These are phyloP conservation scores for Geranium incanum DNA, from an alignment of 441 rosid species.

Conservation along the genomic window DNA sequence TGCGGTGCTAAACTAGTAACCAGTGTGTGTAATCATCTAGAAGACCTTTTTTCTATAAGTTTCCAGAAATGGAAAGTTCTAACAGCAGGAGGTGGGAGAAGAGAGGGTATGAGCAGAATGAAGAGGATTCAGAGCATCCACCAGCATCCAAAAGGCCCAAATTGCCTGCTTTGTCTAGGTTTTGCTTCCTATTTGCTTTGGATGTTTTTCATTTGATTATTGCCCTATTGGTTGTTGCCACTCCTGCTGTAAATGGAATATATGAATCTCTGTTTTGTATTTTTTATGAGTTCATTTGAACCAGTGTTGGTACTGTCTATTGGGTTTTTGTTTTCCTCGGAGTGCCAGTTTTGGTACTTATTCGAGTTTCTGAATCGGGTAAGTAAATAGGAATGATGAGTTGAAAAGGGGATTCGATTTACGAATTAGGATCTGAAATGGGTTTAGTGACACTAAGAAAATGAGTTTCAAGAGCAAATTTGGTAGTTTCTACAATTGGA, in stretches of 20 bases:
- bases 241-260: not conserved
- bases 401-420: not conserved
- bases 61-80: conserved; percentile 57
- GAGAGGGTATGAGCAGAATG: conserved; percentile 56
- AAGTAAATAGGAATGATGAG: not conserved
- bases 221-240: conserved; percentile 5
- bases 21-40: conserved; percentile 5
- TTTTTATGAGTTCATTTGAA: not conserved
- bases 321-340: not conserved
- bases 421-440: conserved; percentile 10
- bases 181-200: conserved; percentile 12
- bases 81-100: conserved; percentile 36
- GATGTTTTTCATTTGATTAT: not conserved
- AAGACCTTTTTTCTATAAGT: conserved; percentile 14
- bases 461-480: not conserved
- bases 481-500: not conserved
- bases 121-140: conserved; percentile 38
- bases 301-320: not conserved
- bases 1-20: conserved; percentile 21
- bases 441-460: conserved; percentile 3
- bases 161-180: conserved; percentile 87
- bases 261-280: not conserved
- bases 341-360: conserved; percentile 3
- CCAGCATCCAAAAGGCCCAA: conserved; percentile 66
- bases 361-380: not conserved